Evolutionary conservation across 306 rosid species (phyloP).

Genomic region (Mimosa pudica): DNA sequence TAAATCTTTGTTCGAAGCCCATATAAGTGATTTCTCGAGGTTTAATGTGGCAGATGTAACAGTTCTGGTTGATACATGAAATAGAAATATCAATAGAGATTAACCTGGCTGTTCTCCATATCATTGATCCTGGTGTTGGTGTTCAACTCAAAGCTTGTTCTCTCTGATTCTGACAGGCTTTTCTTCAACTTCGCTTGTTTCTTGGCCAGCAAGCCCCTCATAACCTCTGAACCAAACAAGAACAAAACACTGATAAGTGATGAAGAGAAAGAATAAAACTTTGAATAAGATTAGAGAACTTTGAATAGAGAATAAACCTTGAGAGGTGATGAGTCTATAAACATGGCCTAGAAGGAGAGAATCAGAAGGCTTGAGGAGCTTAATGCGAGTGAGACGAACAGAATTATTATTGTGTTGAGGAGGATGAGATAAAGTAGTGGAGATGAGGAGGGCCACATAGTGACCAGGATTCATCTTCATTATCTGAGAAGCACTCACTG

Average conservation of each 20-base stretch:
- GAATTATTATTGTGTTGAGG: conserved; percentile 5
- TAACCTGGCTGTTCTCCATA: conserved; percentile 47
- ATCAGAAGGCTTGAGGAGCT: conserved; percentile 89
- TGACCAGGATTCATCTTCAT: conserved; percentile 93
- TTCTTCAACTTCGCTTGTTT: conserved; percentile 71
- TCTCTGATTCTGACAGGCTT: conserved; percentile 45
- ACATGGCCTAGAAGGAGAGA: conserved; percentile 85
- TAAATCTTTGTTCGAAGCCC: background rate
- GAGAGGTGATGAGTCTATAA: conserved; percentile 80
- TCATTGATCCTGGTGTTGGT: conserved; percentile 45
- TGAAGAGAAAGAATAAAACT: conserved; percentile 25
- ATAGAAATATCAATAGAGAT: background rate
- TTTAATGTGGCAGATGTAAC: background rate
- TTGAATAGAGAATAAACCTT: conserved; percentile 48
- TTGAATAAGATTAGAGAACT: background rate
- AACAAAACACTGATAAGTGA: conserved; percentile 13
- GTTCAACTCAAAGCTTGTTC: conserved; percentile 42
- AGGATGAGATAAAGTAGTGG: conserved; percentile 63
- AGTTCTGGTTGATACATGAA: background rate
- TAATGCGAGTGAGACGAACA: conserved; percentile 80
- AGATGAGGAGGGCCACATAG: conserved; percentile 86
- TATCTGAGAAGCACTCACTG: conserved; percentile 65
- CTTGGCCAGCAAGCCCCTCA: conserved; percentile 76
- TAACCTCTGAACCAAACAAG: conserved; percentile 55
- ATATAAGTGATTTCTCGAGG: background rate